A percentile compares a stretch with the other conserved stretches of the same genome.
Conservation (phyloP, 176 grass and related monocot genomes). For the Aegilops speltoides region DNA sequence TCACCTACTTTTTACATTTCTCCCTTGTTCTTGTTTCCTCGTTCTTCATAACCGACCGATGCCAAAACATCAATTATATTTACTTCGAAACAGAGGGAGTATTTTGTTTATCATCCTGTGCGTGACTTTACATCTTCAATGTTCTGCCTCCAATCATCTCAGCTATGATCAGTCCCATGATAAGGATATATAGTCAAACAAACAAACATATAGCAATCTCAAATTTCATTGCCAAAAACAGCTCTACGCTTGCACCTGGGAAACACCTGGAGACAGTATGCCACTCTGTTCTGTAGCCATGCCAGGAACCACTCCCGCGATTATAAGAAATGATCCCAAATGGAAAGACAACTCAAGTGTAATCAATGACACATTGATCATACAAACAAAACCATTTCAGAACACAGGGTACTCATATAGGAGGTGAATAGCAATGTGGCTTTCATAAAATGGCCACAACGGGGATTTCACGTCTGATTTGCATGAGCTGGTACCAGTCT, state of each 20-base stretch:
- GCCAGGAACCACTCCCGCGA: slow-evolving; percentile 32
- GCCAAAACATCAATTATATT: too few relatives aligned
- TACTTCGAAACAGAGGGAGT: too few relatives aligned
- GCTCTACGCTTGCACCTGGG: slow-evolving; percentile 27
- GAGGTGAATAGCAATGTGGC: slow-evolving; percentile 48
- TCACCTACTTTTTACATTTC: too few relatives aligned
- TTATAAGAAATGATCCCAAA: slow-evolving; percentile 36
- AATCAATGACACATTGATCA: slow-evolving; percentile 38
- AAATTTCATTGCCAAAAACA: slow-evolving; percentile 39
- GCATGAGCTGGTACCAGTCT: slow-evolving; percentile 37
- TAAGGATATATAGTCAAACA: background rate
- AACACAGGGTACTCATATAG: slow-evolving; percentile 28
- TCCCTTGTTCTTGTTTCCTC: too few relatives aligned
- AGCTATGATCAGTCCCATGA: background rate
- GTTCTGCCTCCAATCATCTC: background rate
- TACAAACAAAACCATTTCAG: slow-evolving; percentile 41
- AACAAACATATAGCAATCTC: slow-evolving; percentile 12
- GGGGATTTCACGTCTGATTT: slow-evolving; percentile 41
- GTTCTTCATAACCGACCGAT: too few relatives aligned
- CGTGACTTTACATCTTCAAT: background rate
- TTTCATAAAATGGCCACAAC: slow-evolving; percentile 88
- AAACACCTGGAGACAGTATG: slow-evolving; percentile 17
- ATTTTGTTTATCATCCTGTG: background rate
- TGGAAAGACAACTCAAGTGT: slow-evolving; percentile 7
- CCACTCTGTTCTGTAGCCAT: slow-evolving; percentile 15